Conservation (phyloP, 371 early-diverging fungal genomes). For the Haplosporangium sp. region DNA sequence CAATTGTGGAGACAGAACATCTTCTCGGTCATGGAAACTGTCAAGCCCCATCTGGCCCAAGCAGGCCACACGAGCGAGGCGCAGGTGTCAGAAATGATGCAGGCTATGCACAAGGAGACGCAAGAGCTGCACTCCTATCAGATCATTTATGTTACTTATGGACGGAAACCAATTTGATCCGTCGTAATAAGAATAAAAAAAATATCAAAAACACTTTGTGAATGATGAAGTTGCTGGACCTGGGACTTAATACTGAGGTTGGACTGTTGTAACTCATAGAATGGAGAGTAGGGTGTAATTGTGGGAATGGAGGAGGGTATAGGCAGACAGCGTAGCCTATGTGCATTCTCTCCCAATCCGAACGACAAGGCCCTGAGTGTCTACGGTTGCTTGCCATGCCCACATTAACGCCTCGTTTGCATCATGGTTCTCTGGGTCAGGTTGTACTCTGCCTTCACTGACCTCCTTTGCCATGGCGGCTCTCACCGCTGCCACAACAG, state of each 20-base stretch:
- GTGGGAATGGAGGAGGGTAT: too few relatives aligned
- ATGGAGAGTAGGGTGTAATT: not conserved
- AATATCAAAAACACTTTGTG: conserved; percentile 9
- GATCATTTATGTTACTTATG: conserved; percentile 46
- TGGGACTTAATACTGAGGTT: too few relatives aligned
- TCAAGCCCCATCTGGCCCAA: conserved; percentile 32
- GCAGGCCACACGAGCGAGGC: conserved; percentile 29
- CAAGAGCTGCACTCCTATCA: conserved; percentile 14
- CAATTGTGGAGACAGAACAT: conserved; percentile 49
- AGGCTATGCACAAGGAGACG: conserved; percentile 21
- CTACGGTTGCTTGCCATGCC: conserved; percentile 36
- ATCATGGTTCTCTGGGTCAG: not conserved
- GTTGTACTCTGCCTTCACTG: not conserved
- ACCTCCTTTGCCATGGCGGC: conserved; percentile 13
- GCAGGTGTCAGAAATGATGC: conserved; percentile 27
- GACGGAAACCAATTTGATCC: conserved; percentile 34
- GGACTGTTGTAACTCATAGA: not conserved
- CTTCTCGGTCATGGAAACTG: conserved; percentile 27
- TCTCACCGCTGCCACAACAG: conserved; percentile 3
- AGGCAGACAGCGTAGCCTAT: not conserved
- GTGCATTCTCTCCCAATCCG: conserved; percentile 14
- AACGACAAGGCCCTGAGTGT: conserved; percentile 24
- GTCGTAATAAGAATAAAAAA: not conserved
- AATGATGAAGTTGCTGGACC: not conserved
- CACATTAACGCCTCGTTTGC: conserved; percentile 25